Base-by-base conservation (phyloP, 768 basidiomycete species). In the Tricholoma sp. region DNA sequence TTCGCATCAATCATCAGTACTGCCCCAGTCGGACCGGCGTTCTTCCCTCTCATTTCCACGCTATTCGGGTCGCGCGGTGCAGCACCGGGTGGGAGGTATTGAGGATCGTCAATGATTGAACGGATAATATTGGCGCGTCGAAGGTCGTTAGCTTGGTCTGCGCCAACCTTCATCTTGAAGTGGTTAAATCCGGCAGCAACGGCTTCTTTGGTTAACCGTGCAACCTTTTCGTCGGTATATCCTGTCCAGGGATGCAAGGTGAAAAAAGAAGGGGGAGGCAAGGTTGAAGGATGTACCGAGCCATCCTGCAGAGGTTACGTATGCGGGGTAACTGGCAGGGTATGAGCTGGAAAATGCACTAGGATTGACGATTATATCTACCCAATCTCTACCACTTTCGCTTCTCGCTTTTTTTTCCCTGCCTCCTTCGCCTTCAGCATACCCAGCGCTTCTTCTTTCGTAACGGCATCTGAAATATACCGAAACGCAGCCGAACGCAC, bases 111-210 rank as follows among this genome's bases (percentile, higher is more conserved):
- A 69, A 98, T 97, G 72, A 98, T 90, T 49, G 89, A 91, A 56
- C 96, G 86, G 63, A 98, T 95, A 65, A 98, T 79, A 64, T 81
- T 82, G 19, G 93, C 92, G 54, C 95, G 86, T 51, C 93, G 87
- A 52, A 94, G 76, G 72, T 97, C 96, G 68, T 87, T 84, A 39
- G 84, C 81, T 56, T 83, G 77, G 72, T 90, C 80, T 22, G 89
- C 87, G 54, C 96, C 96, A 62, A 98, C 96, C 76, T 98, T 98
- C 87, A 98, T 94, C 75, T 98, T 98, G 83, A 98, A 98, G 75
- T 97, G 94, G 74, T 92, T 96, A 83, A 98, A 98, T 19, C 95
- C 95, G 45, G 81, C 83, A 21, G 80, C 72, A 52, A 98, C 78
- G 31, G 94, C 91, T 67, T 94, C 91, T 65, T 85, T 85, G 8